These are phyloP conservation scores for Vigna nakashimae DNA, from an alignment of 306 rosid species.

Conservation along the genomic window DNA sequence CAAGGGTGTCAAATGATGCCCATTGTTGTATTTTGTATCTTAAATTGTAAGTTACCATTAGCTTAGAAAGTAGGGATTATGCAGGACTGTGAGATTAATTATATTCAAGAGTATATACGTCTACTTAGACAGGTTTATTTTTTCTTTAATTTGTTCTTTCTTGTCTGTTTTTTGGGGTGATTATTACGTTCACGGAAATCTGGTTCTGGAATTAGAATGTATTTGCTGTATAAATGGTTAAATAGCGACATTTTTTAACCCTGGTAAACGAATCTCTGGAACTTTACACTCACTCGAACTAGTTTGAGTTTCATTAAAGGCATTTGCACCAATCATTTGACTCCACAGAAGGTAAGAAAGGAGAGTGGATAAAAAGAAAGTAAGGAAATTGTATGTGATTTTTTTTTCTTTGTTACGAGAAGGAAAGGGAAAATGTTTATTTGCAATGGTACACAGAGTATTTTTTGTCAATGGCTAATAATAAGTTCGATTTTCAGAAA, in stretches of 20 bases:
- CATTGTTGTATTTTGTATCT: slow-evolving; percentile 36
- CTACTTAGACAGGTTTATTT: slow-evolving; percentile 38
- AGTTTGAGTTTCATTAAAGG: background rate
- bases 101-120: slow-evolving; percentile 31
- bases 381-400: too few relatives aligned
- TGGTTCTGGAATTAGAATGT: slow-evolving; percentile 42
- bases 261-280: background rate
- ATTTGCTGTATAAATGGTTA: slow-evolving; percentile 47
- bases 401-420: too few relatives aligned
- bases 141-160: slow-evolving; percentile 26
- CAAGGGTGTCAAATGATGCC: slow-evolving; percentile 57
- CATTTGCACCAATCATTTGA: too few relatives aligned
- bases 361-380: too few relatives aligned
- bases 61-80: slow-evolving; percentile 50
- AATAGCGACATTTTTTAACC: slow-evolving; percentile 29
- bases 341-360: background rate
- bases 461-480: too few relatives aligned
- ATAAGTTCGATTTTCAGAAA: too few relatives aligned
- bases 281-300: background rate
- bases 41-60: slow-evolving; percentile 52
- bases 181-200: slow-evolving; percentile 14
- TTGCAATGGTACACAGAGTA: too few relatives aligned
- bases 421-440: too few relatives aligned
- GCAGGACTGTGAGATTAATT: slow-evolving; percentile 50
- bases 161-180: slow-evolving; percentile 12